Base-by-base conservation (phyloP, 2,329 filamentous ascomycete species). In the Pseudogymnoascus sp. region DNA sequence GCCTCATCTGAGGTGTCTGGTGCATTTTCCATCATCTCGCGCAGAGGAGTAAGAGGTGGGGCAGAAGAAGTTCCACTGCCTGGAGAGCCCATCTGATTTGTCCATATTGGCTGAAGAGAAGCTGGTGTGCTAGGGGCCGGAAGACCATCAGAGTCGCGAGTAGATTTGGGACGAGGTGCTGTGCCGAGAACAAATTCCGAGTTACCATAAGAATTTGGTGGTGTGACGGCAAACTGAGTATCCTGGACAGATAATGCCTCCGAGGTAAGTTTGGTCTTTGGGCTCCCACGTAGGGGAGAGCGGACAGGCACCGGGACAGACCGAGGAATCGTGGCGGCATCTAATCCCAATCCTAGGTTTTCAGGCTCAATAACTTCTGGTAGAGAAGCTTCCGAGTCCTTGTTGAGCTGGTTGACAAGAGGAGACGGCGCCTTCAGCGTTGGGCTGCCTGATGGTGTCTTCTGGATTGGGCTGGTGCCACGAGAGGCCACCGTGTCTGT, bases 11-110 rank as follows among this genome's bases (percentile, higher is more conserved):
- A 71, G 33, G 67, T 69, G 28, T 71, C 70, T 16, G 62, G 66
- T 25, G 68, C 68, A 23, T 64, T 68, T 63, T 74, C 71, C 64
- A 69, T 69, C 65, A 72, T 66, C 62, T 74, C 73, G 16, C 69
- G 69, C 11, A 73, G 63, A 5, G 72, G 72, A 14, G 72, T 72
- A 11, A 73, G 67, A 7, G 70, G 67, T 62, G 72, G 70, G 25
- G 63, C 69, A 23, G 67, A 66, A 65, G 55, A 59, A 38, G 25
- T 42, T 28, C 25, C 38, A 25, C 22, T 52, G 42, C 28, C 33
- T 28, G 25, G 59, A 12, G 59, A 61, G 12, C 16, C 39, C 12
- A 36, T 14, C 39, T 61, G 35, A 8, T 36, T 23, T 23, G 36
- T 25, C 23, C 33, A 60, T 60, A 5, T 2, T 23, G 33, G 33